Conservation (phyloP, 73 alveolate genomes). For the Tetrahymena borealis region DNA sequence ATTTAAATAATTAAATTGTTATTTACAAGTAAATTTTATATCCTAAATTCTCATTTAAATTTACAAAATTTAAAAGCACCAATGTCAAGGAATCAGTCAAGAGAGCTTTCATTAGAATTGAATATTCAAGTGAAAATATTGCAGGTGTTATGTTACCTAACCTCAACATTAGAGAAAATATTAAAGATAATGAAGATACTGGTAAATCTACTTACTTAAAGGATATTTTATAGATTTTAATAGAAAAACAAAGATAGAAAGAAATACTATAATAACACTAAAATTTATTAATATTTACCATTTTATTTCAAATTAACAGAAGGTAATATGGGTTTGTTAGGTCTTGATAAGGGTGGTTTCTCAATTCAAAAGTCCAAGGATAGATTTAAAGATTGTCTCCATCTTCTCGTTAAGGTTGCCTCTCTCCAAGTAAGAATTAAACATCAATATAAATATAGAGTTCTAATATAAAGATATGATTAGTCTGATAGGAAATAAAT, state of each 20-base stretch:
- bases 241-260: not conserved
- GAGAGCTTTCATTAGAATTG: slow-evolving; percentile 63
- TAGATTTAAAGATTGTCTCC: slow-evolving; percentile 64
- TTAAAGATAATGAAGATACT: not conserved
- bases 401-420: slow-evolving; percentile 78
- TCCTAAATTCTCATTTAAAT: not conserved
- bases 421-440: slow-evolving; percentile 60
- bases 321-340: slow-evolving; percentile 62
- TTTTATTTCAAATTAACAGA: slow-evolving; percentile 39
- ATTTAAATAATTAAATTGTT: no score
- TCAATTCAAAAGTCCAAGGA: slow-evolving; percentile 76
- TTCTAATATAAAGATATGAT: not conserved
- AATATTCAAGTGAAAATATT: slow-evolving; percentile 55
- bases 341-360: slow-evolving; percentile 87
- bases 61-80: not conserved
- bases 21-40: not conserved
- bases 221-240: not conserved
- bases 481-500: no score
- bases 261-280: not conserved
- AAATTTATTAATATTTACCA: slow-evolving; percentile 1
- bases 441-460: not conserved
- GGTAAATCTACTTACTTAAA: not conserved
- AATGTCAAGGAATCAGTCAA: slow-evolving; percentile 69
- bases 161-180: slow-evolving; percentile 31
- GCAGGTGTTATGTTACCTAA: slow-evolving; percentile 76